Evolutionary conservation across 805 yeast genomes (phyloP).

Genomic region (Wickerhamiella spandovensis): DNA sequence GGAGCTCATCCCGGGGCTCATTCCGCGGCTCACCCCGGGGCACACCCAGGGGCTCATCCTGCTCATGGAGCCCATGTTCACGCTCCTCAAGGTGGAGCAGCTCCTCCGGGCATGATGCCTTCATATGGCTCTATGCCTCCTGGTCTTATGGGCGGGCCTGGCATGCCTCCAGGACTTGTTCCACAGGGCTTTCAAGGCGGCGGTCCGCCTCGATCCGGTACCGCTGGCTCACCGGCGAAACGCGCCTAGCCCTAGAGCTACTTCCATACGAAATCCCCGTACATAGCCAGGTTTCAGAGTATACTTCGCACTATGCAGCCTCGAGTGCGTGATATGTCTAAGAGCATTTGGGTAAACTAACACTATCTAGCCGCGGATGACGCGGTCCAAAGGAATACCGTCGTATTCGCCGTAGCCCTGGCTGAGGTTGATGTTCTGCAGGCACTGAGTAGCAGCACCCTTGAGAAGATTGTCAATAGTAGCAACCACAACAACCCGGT

Average conservation of each 20-base stretch:
- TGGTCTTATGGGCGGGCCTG: background rate
- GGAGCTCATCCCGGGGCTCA: too few species aligned
- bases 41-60: too few species aligned
- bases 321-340: background rate
- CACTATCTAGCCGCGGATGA: constrained; percentile 16
- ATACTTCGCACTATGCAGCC: too few species aligned
- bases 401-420: constrained; percentile 86
- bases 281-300: too few species aligned
- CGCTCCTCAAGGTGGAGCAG: too few species aligned
- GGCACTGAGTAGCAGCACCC: constrained; percentile 98
- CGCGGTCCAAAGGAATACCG: constrained; percentile 58
- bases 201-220: background rate
- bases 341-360: background rate
- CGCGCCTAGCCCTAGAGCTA: background rate
- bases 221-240: background rate
- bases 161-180: background rate
- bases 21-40: background rate
- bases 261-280: too few species aligned
- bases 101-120: background rate
- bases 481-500: constrained; percentile 87
- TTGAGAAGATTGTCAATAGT: constrained; percentile 91
- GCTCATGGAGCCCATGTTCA: background rate
- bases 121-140: background rate
- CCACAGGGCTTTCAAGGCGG: background rate
- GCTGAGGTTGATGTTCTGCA: constrained; percentile 88